Evolutionary conservation across 2,329 filamentous ascomycete species (phyloP).

Genomic region (Cladosporium cucumerinum): DNA sequence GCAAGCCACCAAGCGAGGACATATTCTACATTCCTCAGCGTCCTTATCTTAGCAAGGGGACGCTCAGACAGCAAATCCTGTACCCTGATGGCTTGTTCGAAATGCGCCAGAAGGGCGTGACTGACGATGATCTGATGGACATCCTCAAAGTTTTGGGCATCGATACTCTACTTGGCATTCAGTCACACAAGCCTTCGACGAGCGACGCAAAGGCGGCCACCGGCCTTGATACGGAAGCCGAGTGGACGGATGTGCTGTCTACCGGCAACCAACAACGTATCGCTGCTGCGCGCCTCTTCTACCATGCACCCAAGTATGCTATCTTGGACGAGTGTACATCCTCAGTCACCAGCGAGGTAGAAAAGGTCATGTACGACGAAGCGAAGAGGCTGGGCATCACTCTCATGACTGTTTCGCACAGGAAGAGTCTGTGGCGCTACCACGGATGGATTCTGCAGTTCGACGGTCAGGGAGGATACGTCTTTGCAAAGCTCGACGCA

Average conservation of each 20-base stretch:
- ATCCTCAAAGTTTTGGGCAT: constrained; percentile 80
- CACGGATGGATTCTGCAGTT: constrained; percentile 94
- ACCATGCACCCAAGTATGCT: constrained; percentile 87
- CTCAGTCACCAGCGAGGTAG: constrained; percentile 89
- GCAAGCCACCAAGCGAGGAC: constrained; percentile 85
- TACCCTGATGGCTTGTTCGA: constrained; percentile 87
- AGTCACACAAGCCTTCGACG: constrained; percentile 34
- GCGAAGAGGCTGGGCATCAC: constrained; percentile 90
- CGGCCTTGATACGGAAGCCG: constrained; percentile 90
- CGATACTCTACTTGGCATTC: constrained; percentile 74
- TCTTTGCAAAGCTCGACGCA: constrained; percentile 87
- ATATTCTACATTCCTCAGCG: constrained; percentile 99
- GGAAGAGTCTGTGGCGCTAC: constrained; percentile 92
- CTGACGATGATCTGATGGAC: constrained; percentile 72
- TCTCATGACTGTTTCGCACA: constrained; percentile 92
- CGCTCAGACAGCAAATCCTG: constrained; percentile 92
- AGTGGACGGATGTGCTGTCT: constrained; percentile 93
- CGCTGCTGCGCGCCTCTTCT: constrained; percentile 93
- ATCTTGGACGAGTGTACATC: constrained; percentile 97
- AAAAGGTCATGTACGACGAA: constrained; percentile 95
- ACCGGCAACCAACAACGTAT: constrained; percentile 93
- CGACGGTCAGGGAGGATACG: constrained; percentile 85
- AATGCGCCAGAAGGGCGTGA: constrained; percentile 80
- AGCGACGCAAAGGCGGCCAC: constrained; percentile 18
- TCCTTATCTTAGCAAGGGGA: constrained; percentile 86